Conservation (phyloP, 2,329 filamentous ascomycete species). For the Sclerotinia borealis region DNA sequence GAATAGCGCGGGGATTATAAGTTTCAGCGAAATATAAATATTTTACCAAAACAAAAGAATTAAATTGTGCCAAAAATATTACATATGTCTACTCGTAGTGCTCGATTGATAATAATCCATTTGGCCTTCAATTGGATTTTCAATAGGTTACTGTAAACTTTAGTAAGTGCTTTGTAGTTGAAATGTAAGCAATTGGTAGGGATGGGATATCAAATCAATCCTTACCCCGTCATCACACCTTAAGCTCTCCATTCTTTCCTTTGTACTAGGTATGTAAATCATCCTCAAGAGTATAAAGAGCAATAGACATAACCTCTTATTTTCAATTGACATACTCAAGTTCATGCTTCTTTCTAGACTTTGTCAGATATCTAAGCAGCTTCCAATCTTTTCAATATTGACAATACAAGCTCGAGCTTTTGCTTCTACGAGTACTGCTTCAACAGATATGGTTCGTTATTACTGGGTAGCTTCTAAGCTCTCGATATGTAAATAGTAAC, state of each 20-base stretch:
- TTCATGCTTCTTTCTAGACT: constrained; percentile 16
- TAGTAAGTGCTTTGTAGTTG: constrained; percentile 9
- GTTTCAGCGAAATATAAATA: background rate
- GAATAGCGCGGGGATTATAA: background rate
- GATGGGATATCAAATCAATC: constrained; percentile 8
- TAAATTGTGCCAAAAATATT: background rate
- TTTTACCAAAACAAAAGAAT: background rate
- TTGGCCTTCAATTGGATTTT: background rate
- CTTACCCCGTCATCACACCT: constrained; percentile 6
- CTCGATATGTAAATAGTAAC: background rate
- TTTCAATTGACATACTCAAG: background rate
- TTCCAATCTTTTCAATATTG: background rate
- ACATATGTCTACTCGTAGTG: too few relatives aligned
- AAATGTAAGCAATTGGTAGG: constrained; percentile 5
- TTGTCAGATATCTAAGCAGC: constrained; percentile 7
- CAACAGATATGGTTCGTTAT: constrained; percentile 16
- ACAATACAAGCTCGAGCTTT: background rate
- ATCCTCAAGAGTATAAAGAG: background rate
- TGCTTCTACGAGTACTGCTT: background rate
- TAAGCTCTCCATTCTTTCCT: constrained; percentile 4
- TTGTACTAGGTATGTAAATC: too few relatives aligned
- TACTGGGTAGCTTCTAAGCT: background rate
- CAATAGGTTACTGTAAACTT: constrained; percentile 2
- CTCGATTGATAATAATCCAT: background rate
- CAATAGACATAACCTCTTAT: background rate